Base-by-base conservation (phyloP, 768 basidiomycete species). In the Tulasnella sp. region DNA sequence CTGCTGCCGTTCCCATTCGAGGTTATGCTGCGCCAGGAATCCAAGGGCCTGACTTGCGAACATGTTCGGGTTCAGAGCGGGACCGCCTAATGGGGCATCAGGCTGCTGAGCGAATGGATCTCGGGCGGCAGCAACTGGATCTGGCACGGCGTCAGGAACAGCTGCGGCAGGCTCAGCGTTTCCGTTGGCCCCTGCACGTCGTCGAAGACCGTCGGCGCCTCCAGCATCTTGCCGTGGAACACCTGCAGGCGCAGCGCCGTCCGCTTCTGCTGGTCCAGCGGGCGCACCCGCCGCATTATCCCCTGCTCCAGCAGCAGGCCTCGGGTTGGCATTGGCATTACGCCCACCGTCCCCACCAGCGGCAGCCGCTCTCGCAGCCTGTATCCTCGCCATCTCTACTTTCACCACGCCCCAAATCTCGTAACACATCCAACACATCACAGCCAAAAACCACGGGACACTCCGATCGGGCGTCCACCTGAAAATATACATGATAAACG, bases 401-500 rank as follows among this genome's bases (percentile, higher is more conserved):
- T 38, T n/a, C n/a, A 67, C 45, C 19, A 69, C 38, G 17, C 34
- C 67, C 64, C 67, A 75, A 29, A 69, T 75, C 67, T 75, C 74
- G 54, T 58, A 75, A 37, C 17, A 25, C 64, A 52, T 52, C 74
- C 74, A 75, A 36, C 38, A 25, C 1, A 67, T 7, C 40, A 75
- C 74, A 15, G 64, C 58, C n/a, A 64, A 45, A 58, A 75, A 75
- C 74, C 74, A 75, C 2, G 38, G 38, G 5, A 67, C 22, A 22
- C 34, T 39, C 37, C 67, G 31, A 36, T 75, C 74, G 9, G 67
- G 64, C 39, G 74, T 75, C 64, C 74, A 75, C n/a, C 67, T 36
- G 39, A 75, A 70, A 31, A 75, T 42, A 29, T 75, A 75, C 29
- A 75, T 45, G 6, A 75, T 39, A 25, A 75, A 75, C 39, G n/a